phyloP scores from a whole-genome alignment of 371 early-diverging fungal species.

The Gilbertella persicaria region DNA sequence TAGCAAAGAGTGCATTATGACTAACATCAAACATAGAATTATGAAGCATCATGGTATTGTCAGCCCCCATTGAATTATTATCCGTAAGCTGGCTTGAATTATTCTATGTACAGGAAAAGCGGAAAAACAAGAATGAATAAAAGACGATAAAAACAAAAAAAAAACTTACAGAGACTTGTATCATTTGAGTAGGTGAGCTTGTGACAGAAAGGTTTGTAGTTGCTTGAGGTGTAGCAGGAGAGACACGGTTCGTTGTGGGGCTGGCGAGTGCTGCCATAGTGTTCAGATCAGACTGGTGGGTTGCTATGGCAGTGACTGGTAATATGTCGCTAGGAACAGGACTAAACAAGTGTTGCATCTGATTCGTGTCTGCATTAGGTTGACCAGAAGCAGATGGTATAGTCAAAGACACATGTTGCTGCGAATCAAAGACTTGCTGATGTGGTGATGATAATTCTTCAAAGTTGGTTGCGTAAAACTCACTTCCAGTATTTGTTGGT shows the following conservation, averaged over 20 bases:
- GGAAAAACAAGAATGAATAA: not conserved
- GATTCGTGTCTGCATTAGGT: not conserved
- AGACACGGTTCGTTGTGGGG: not conserved
- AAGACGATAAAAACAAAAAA: not conserved
- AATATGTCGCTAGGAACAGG: not conserved
- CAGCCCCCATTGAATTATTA: constrained; percentile 15
- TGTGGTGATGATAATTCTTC: not conserved
- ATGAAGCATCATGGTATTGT: constrained; percentile 8
- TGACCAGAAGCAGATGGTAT: not conserved
- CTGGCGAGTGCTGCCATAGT: too few relatives aligned
- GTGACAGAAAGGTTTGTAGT: constrained; percentile 1
- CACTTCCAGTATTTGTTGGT: not conserved
- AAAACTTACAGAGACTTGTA: not conserved
- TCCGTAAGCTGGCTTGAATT: constrained; percentile 14
- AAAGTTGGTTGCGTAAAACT: not conserved
- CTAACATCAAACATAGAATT: too few relatives aligned
- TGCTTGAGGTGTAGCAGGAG: not conserved
- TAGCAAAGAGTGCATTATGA: too few relatives aligned
- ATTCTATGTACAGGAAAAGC: not conserved
- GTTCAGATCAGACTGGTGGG: too few relatives aligned
- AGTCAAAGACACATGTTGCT: not conserved
- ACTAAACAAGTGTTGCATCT: not conserved
- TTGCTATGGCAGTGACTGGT: not conserved
- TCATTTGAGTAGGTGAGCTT: constrained; percentile 9
- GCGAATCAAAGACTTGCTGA: too few relatives aligned